Evolutionary conservation across 2,329 filamentous ascomycete genomes (phyloP), one percentile per base, ranked within the genome.

Genomic region (Mollisiaceae sp.): DNA sequence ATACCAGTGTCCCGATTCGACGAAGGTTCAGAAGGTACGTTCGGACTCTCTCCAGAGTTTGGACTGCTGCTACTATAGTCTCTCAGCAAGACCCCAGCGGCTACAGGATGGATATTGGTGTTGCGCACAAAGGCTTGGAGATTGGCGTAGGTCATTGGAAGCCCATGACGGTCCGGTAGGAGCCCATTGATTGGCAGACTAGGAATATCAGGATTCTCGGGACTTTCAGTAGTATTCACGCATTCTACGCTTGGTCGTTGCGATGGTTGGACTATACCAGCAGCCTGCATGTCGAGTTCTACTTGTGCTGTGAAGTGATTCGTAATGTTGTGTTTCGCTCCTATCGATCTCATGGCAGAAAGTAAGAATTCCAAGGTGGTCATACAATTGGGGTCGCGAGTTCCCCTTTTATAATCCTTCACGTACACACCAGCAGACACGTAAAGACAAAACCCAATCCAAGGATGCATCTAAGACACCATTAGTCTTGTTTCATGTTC

Each of bases 291-390:
- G 71, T 97, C 94, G n/a, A 94, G 83, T 65, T 93, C 86, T 0
- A 94, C 81, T 75, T 97, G 94, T 12, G 90, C 88, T n/a, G 97
- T 81, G 75, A 97, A 97, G 0, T 91, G 92, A 54, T 90, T 88
- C 0, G 92, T 94, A 36, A 97, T 85, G 1, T 88, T 82, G 73
- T 95, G 93, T 62, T 87, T 86, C 43, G 85, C 85, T 59, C 91
- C 90, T 66, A 97, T 83, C 1, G 88, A 86, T 60, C 92, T 88
- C 87, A 97, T 93, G 4, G 91, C 91, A 20, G 86, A 83, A 4
- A 97, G 79, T 45, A 97, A 81, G 70, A 94, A 93, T 72, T 94
- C 89, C 6, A 97, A 82, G 58, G 84, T 85, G 9, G 76, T 70
- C 52, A 81, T 74, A 20, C 65, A 71, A 55, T 70, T 62, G 8